Base-by-base conservation (phyloP, 2,329 filamentous ascomycete species). In the Phoma herbarum region DNA sequence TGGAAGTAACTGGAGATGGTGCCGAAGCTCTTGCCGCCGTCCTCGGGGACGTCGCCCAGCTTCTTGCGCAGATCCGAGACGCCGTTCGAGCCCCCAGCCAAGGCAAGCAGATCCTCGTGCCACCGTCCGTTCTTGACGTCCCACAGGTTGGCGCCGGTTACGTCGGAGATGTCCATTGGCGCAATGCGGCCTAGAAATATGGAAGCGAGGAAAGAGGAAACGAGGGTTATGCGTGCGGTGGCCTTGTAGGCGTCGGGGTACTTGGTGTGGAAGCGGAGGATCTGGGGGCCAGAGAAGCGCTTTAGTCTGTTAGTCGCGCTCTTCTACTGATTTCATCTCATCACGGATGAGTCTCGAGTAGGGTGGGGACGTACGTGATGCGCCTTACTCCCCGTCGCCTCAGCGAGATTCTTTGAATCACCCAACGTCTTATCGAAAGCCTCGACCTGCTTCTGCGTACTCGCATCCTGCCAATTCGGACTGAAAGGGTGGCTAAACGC, bases 381-480 rank as follows among this genome's bases (percentile, higher is more conserved):
- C 3, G 95, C 95, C 66, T 93, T 90, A 75, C 94, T 97, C 28
- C 95, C 95, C 10, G 95, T 97, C 20, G 86, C 87, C 51, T 89
- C 79, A 0, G 95, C 95, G 67, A 99, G 80, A 62, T 84, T 83
- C 69, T 89, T 84, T 2, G 86, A 82, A 7, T 82, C 82, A 0
- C 90, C 91, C 8, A 97, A 80, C 52, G 83, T 81, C 5, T 81
- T 84, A 76, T 98, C 93, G 73, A 98, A 98, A 63, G 86, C 84
- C 75, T 97, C 93, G 74, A 93, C 97, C 79, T 99, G 91, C 65
- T 84, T 84, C 80, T 97, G 93, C 2, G 95, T 98, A 79, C 93
- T 97, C 61, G 93, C 90, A 77, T 99, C 95, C 80, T 98, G 95
- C 95, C 95, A 99, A 77, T 98, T 99, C 8, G 95, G 95, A 65